Evolutionary conservation across 139 green algal genomes (phyloP).

Genomic region (Asterochloris erici): DNA sequence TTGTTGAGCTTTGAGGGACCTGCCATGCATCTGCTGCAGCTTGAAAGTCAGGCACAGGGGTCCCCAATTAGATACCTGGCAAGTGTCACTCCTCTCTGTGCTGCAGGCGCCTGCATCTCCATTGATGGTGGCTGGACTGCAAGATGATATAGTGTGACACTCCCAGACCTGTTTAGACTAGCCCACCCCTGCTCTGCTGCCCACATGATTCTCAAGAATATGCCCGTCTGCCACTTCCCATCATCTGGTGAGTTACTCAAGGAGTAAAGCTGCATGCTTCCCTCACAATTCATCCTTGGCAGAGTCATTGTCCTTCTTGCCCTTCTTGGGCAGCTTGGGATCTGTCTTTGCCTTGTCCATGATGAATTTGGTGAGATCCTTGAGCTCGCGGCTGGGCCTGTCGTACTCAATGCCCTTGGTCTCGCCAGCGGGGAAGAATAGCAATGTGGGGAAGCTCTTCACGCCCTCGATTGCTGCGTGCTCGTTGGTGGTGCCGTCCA

Average conservation of each 20-base stretch:
- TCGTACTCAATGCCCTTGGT: neutral
- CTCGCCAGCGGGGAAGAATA: constrained; percentile 58
- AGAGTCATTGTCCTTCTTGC: constrained; percentile 5
- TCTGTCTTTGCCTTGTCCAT: constrained; percentile 55
- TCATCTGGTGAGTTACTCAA: no score
- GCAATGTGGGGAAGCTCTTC: constrained; percentile 67
- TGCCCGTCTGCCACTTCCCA: no score
- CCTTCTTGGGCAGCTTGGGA: constrained; percentile 62
- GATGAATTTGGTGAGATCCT: constrained; percentile 70
- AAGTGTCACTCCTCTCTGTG: no score
- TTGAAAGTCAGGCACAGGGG: no score
- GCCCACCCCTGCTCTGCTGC: no score
- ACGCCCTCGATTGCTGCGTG: constrained; percentile 52
- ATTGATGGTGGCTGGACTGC: constrained; percentile 77
- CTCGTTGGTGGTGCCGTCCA: constrained; percentile 80
- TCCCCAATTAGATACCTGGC: no score
- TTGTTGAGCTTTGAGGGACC: no score
- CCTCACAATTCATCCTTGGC: neutral
- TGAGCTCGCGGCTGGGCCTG: constrained; percentile 31
- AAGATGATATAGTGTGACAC: constrained; percentile 16
- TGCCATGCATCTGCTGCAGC: no score
- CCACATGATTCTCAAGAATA: no score
- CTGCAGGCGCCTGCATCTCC: constrained; percentile 57
- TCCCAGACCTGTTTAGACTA: no score
- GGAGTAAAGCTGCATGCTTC: no score